phyloP scores from a whole-genome alignment of 257 asterid genomes.

The Gynochthodes officinalis region DNA sequence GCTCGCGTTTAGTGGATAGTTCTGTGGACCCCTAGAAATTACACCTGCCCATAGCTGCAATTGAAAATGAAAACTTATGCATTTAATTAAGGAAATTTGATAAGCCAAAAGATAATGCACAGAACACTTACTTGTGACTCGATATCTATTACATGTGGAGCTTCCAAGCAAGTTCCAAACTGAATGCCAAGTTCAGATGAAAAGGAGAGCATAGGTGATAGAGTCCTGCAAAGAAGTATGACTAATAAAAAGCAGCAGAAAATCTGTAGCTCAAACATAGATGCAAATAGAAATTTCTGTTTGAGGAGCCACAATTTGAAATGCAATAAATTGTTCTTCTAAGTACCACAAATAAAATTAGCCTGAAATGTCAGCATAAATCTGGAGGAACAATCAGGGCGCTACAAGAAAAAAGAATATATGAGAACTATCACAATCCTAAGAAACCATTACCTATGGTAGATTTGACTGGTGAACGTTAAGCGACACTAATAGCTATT shows the following conservation, averaged over 20 bases:
- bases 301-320: background rate
- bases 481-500: background rate
- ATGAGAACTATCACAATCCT: background rate
- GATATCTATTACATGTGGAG: conserved; percentile 88
- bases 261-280: too few relatives aligned
- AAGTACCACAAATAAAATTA: background rate
- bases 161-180: conserved; percentile 87
- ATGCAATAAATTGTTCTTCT: background rate
- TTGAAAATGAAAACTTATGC: conserved; percentile 23
- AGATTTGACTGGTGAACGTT: background rate
- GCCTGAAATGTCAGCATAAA: too few relatives aligned
- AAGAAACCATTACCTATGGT: background rate
- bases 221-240: conserved; percentile 52
- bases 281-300: background rate
- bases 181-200: conserved; percentile 95
- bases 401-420: too few relatives aligned
- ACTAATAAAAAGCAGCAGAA: conserved; percentile 6
- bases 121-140: conserved; percentile 66
- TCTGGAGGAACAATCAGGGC: too few relatives aligned
- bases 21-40: conserved; percentile 77
- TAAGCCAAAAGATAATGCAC: conserved; percentile 15
- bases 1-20: conserved; percentile 90
- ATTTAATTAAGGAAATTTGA: conserved; percentile 15
- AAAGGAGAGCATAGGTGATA: conserved; percentile 85
- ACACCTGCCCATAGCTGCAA: conserved; percentile 88